phyloP scores from a whole-genome alignment of 1,284 basidiomycete species.

The Kalmanozyma brasiliensis region DNA sequence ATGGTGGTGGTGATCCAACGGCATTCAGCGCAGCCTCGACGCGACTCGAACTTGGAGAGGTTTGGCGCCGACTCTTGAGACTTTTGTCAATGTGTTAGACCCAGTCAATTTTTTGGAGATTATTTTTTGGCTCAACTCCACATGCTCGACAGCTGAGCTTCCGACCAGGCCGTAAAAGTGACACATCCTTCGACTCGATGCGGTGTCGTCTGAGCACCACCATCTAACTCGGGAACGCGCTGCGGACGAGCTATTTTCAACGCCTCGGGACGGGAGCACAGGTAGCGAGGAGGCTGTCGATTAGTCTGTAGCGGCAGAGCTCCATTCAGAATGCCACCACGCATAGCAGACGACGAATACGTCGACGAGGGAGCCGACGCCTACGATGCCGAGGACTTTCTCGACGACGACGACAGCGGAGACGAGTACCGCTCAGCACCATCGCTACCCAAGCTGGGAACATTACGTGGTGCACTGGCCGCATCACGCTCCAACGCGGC shows the following conservation, averaged over 20 bases:
- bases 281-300: no score
- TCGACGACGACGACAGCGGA: constrained; percentile 51
- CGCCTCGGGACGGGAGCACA: no score
- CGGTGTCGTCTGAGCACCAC: neutral
- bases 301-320: no score
- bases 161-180: neutral
- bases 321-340: constrained; percentile 30
- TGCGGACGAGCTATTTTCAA: neutral
- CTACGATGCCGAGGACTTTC: constrained; percentile 48
- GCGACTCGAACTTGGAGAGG: constrained; percentile 1
- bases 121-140: constrained; percentile 21
- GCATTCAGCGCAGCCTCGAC: constrained; percentile 7
- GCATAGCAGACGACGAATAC: constrained; percentile 45
- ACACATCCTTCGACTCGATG: neutral
- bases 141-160: constrained; percentile 13
- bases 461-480: constrained; percentile 9
- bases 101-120: neutral
- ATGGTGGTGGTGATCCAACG: constrained; percentile 6
- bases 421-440: constrained; percentile 49
- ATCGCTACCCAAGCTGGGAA: constrained; percentile 33
- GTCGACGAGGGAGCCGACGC: constrained; percentile 40
- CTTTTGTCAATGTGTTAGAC: constrained; percentile 13
- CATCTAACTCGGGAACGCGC: neutral
- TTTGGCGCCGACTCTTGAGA: neutral
- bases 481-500: constrained; percentile 16